Percentiles rank a stretch among this genome's conserved stretches.
phyloP scores from a whole-genome alignment of 2,329 filamentous ascomycete genomes.

The Colletotrichum aenigma region DNA sequence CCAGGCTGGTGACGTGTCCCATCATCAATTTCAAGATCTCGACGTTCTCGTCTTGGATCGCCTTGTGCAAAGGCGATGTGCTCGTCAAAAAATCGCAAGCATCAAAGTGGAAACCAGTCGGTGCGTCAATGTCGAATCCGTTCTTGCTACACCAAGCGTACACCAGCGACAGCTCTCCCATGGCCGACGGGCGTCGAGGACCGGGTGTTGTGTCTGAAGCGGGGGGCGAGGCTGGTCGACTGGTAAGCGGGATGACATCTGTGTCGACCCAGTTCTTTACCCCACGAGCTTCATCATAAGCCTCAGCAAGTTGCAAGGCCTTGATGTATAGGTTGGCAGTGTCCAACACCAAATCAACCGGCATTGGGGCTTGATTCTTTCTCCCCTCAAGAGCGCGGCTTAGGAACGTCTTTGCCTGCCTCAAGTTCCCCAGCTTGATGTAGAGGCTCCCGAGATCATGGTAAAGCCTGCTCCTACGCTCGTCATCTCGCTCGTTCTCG shows the following conservation, averaged over 20 bases:
- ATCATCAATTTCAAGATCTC: constrained; percentile 30
- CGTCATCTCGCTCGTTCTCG: constrained; percentile 19
- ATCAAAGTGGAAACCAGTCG: constrained; percentile 27
- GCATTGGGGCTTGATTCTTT: constrained; percentile 17
- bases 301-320: constrained; percentile 23
- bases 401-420: constrained; percentile 23
- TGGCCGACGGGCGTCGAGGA: background rate
- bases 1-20: constrained; percentile 22
- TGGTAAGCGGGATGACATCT: background rate
- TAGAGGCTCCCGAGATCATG: constrained; percentile 31
- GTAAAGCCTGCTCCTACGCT: constrained; percentile 23
- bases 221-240: background rate
- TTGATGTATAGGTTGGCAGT: constrained; percentile 28
- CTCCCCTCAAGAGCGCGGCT: constrained; percentile 27
- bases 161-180: constrained; percentile 17
- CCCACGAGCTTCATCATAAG: constrained; percentile 29
- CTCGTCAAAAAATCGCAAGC: constrained; percentile 21
- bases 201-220: background rate
- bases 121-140: constrained; percentile 27
- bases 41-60: constrained; percentile 25
- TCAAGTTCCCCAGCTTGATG: constrained; percentile 21
- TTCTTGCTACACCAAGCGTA: constrained; percentile 31
- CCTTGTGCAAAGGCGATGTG: constrained; percentile 29
- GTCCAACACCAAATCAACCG: constrained; percentile 22
- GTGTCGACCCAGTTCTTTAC: constrained; percentile 26